These are phyloP conservation scores for Seiridium cupressi DNA, from an alignment of 2,329 filamentous ascomycete species.

Conservation along the genomic window DNA sequence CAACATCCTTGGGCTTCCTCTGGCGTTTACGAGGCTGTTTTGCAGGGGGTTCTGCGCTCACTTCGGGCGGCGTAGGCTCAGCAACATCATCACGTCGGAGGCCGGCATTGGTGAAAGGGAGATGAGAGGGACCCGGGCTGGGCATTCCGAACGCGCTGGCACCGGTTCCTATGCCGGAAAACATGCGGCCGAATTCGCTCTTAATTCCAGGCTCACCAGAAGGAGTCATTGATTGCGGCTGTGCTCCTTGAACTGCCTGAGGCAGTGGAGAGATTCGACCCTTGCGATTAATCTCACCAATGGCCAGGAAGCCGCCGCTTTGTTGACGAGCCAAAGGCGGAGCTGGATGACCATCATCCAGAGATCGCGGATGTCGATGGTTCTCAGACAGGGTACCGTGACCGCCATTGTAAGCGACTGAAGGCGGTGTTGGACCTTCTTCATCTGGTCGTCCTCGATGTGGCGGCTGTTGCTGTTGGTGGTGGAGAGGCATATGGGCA, in stretches of 20 bases:
- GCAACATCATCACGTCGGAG: constrained; percentile 52
- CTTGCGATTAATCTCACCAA: constrained; percentile 78
- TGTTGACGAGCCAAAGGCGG: constrained; percentile 56
- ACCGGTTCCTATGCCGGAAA: constrained; percentile 78
- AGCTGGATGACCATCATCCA: constrained; percentile 44
- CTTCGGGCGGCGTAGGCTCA: constrained; percentile 43
- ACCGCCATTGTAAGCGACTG: constrained; percentile 46
- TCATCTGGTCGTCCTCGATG: constrained; percentile 41
- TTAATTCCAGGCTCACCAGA: constrained; percentile 86
- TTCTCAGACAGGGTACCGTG: constrained; percentile 43
- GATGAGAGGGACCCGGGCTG: constrained; percentile 45
- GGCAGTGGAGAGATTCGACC: constrained; percentile 85
- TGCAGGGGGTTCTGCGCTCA: constrained; percentile 35
- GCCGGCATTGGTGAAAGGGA: constrained; percentile 45
- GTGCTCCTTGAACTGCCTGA: constrained; percentile 90
- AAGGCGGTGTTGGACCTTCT: constrained; percentile 48
- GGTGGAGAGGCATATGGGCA: constrained; percentile 32
- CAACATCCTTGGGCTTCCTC: constrained; percentile 70
- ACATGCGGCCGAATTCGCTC: constrained; percentile 92
- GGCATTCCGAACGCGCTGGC: constrained; percentile 49
- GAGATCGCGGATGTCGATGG: constrained; percentile 34
- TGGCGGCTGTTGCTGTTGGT: constrained; percentile 30
- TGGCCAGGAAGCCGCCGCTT: constrained; percentile 64
- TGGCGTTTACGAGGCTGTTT: constrained; percentile 53
- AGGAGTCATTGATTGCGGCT: constrained; percentile 75